These are phyloP conservation scores for Liriodendron chinense DNA, from an alignment of 164 flowering plant species.

Conservation along the genomic window DNA sequence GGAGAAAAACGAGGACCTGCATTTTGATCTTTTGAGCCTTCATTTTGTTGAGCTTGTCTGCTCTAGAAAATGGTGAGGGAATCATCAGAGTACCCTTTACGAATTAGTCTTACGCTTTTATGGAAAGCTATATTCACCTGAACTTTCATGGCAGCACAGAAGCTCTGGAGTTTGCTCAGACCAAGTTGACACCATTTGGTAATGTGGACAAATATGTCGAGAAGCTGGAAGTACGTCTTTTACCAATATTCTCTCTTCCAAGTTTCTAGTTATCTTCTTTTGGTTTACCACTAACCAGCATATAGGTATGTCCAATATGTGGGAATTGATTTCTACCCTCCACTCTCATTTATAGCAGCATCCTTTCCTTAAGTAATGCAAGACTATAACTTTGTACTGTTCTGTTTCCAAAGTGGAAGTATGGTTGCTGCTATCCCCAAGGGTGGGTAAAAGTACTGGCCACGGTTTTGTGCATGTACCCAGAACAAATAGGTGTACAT, in stretches of 20 bases:
- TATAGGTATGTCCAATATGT: too few relatives aligned
- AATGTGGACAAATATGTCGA: conserved; percentile 62
- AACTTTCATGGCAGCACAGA: conserved; percentile 70
- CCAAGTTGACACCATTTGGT: conserved; percentile 78
- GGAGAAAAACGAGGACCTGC: conserved; percentile 79
- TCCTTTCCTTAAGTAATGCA: background rate
- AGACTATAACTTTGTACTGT: background rate
- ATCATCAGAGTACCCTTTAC: background rate
- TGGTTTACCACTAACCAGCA: background rate
- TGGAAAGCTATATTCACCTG: conserved; percentile 9
- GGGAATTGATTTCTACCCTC: background rate
- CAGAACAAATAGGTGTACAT: background rate
- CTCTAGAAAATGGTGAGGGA: conserved; percentile 69
- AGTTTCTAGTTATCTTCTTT: background rate
- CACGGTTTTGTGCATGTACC: background rate
- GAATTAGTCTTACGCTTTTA: background rate
- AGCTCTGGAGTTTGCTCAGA: conserved; percentile 89
- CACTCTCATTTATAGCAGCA: background rate
- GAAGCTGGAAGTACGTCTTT: conserved; percentile 74
- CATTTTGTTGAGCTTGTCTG: conserved; percentile 90
- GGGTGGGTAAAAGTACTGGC: background rate
- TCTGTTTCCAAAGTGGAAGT: background rate
- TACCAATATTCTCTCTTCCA: background rate
- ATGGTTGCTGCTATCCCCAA: too few relatives aligned
- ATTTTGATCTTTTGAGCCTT: conserved; percentile 91